These are phyloP conservation scores for Ceratocystiopsis brevicomis DNA, from an alignment of 2,329 filamentous ascomycete genomes.

Conservation along the genomic window DNA sequence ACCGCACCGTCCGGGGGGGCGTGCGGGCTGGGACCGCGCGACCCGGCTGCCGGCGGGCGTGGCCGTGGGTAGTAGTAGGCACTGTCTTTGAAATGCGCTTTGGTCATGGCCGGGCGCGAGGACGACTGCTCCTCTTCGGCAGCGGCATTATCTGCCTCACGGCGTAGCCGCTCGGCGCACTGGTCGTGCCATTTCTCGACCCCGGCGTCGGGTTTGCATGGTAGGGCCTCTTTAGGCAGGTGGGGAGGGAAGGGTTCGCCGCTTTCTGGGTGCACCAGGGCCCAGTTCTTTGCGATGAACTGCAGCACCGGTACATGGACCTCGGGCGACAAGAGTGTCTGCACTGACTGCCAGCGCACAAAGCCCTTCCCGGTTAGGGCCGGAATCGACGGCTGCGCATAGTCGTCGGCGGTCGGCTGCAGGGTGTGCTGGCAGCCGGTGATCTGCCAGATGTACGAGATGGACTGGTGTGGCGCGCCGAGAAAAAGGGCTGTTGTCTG, in stretches of 20 bases:
- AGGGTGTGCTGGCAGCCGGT: constrained; percentile 80
- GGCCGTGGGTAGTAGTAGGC: constrained; percentile 15
- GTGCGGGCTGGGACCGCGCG: not conserved
- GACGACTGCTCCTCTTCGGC: constrained; percentile 16
- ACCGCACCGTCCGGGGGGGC: constrained; percentile 17
- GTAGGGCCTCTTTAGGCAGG: constrained; percentile 45
- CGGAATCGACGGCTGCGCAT: constrained; percentile 57
- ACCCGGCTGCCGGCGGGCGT: constrained; percentile 4
- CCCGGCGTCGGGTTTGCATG: constrained; percentile 52
- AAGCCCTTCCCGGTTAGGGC: constrained; percentile 71
- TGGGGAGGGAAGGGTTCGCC: constrained; percentile 45
- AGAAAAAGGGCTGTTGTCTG: constrained; percentile 51
- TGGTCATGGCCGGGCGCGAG: not conserved
- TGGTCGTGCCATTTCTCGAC: constrained; percentile 73
- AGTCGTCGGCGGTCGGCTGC: constrained; percentile 56
- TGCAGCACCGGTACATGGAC: constrained; percentile 75
- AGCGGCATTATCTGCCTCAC: constrained; percentile 28
- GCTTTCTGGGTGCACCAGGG: constrained; percentile 55
- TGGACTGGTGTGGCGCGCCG: constrained; percentile 48
- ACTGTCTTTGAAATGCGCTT: constrained; percentile 12
- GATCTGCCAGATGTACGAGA: constrained; percentile 85
- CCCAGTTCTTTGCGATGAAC: constrained; percentile 59
- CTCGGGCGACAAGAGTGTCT: constrained; percentile 70
- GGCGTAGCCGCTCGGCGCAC: constrained; percentile 51
- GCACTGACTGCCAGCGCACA: constrained; percentile 83